These are phyloP conservation scores for Malassezia slooffiae DNA, from an alignment of 1,284 basidiomycete species.

Conservation along the genomic window DNA sequence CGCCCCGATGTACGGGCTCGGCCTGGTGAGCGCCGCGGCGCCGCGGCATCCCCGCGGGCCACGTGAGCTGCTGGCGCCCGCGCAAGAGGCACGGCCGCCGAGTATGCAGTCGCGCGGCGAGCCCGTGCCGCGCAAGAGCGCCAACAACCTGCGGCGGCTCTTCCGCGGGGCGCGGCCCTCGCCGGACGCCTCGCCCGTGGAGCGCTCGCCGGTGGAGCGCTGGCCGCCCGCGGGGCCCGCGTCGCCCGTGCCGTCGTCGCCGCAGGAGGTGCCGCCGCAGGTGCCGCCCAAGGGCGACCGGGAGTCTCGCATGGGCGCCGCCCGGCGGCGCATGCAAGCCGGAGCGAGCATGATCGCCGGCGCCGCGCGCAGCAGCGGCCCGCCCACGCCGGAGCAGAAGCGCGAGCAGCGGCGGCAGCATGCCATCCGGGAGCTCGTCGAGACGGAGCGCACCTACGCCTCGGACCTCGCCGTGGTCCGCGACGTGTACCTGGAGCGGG, in stretches of 20 bases:
- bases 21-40: neutral
- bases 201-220: neutral
- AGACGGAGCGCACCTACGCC: slow-evolving; percentile 74
- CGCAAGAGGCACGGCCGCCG: neutral
- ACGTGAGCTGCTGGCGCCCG: neutral
- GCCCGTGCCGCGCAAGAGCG: neutral
- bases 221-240: neutral
- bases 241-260: neutral
- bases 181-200: neutral
- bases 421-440: slow-evolving; percentile 59
- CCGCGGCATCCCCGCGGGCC: neutral
- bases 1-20: too few species aligned
- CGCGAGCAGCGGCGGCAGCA: slow-evolving; percentile 64
- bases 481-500: slow-evolving; percentile 57
- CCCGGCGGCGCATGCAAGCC: too few species aligned
- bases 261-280: slow-evolving; percentile 7
- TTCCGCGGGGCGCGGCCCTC: slow-evolving; percentile 1
- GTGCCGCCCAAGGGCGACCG: slow-evolving; percentile 1
- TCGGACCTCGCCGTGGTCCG: slow-evolving; percentile 72
- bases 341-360: too few species aligned
- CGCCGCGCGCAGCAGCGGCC: too few species aligned
- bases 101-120: neutral
- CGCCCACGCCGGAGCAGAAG: slow-evolving; percentile 21
- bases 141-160: slow-evolving; percentile 8
- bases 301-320: too few species aligned